Conservation (phyloP, 1,284 basidiomycete species). For the Hymenochaete sp. region DNA sequence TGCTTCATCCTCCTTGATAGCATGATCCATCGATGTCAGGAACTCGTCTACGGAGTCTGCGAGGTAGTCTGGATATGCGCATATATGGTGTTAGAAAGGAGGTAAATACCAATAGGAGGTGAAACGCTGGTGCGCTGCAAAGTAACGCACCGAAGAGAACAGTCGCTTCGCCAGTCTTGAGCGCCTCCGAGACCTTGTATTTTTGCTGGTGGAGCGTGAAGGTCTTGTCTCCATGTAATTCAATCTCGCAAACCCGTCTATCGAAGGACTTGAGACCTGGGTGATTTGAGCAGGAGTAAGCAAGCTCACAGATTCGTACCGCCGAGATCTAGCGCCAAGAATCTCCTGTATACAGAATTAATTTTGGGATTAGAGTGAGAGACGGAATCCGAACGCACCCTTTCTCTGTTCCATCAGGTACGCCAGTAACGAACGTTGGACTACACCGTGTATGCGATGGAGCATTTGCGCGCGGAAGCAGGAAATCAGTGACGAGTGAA, state of each 20-base stretch:
- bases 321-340: constrained; percentile 89
- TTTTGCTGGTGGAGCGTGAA: constrained; percentile 90
- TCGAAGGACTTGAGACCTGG: constrained; percentile 10
- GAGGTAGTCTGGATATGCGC: constrained; percentile 70
- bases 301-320: constrained; percentile 83
- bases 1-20: constrained; percentile 33
- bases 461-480: background rate
- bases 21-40: constrained; percentile 46
- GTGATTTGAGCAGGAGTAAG: constrained; percentile 7
- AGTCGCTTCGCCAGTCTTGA: constrained; percentile 84
- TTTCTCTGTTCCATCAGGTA: constrained; percentile 84
- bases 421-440: constrained; percentile 84
- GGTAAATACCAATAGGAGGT: background rate
- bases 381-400: constrained; percentile 52
- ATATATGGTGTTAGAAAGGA: background rate
- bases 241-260: constrained; percentile 90
- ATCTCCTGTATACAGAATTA: constrained; percentile 50
- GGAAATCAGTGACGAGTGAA: background rate
- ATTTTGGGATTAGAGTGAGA: constrained; percentile 6
- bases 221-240: constrained; percentile 79
- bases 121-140: background rate
- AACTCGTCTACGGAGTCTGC: constrained; percentile 94
- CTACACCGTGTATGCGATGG: constrained; percentile 31
- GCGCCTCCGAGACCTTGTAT: constrained; percentile 82
- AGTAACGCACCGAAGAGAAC: constrained; percentile 67